Evolutionary conservation across 176 grass and related monocot species (phyloP), one percentile per base, ranked within the genome.

Genomic region (Bromus sterilis): DNA sequence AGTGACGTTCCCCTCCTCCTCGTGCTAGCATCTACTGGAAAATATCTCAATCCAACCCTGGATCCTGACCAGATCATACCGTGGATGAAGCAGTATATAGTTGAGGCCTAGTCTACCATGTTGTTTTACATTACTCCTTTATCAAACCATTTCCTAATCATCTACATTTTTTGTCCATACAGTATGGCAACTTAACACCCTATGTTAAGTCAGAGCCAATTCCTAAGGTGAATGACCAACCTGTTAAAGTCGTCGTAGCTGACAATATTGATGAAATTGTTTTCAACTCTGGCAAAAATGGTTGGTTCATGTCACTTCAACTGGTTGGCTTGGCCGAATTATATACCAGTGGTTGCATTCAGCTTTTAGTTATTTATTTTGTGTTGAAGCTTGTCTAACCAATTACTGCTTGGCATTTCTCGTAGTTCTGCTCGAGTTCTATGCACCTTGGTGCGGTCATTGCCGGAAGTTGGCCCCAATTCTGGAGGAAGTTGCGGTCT

Each of bases 371-470:
- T 78, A 42, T 53, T 51, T 3, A 20, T 59, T 42, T 15, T 75
- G 4, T 13, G 46, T 30, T 78, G 44, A 16, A 18, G 37, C 15
- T 65, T 76, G 16, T 32, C 43, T 64, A n/a, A 64, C 2, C 15
- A 44, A 24, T 42, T 56, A 32, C 46, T 79, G 43, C 7, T 24
- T 73, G 59, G 0, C 63, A 62, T 29, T 14, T 81, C 0, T 74
- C 57, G 42, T 80, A 95, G 96, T 95, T 85, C 41, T 99, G 34
- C 73, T 99, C 2, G 87, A 99, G 71, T 88, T 99, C 28, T 99
- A 95, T 91, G 93, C 93, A 58, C 93, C 96, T 34, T 99, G 93
- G 96, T 99, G 96, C 62, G 84, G 68, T 12, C 89, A 93, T 64
- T 99, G 96, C 82, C 73, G 85, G 66, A 91, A 90, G 84, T 81